Evolutionary conservation across 495 filamentous ascomycete species (phyloP).

Genomic region (Aspergillus avenaceus): DNA sequence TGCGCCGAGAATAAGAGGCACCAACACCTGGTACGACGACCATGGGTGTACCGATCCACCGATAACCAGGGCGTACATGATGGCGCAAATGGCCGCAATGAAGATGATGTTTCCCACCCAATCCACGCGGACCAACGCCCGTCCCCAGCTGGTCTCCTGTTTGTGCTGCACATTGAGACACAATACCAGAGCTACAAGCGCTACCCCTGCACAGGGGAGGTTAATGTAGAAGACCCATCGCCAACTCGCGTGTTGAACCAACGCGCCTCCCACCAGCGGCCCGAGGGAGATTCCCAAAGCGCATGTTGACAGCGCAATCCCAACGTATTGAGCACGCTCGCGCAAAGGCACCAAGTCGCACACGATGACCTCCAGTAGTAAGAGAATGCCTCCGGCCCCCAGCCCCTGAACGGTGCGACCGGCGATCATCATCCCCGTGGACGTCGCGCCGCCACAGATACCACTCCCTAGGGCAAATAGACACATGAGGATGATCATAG

Average conservation of each 20-base stretch:
- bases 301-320: neutral
- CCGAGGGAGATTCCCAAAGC: neutral
- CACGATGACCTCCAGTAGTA: conserved; percentile 17
- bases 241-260: neutral
- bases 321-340: conserved; percentile 20
- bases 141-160: neutral
- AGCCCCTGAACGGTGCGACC: conserved; percentile 19
- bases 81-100: neutral
- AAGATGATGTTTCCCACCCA: neutral
- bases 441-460: conserved; percentile 31
- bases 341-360: conserved; percentile 32
- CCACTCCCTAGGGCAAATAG: conserved; percentile 42
- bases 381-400: conserved; percentile 14
- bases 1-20: neutral
- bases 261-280: neutral
- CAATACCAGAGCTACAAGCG: conserved; percentile 19
- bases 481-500: conserved; percentile 29
- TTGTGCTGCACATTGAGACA: neutral
- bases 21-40: neutral
- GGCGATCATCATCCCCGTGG: conserved; percentile 22
- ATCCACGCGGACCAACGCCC: neutral
- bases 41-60: neutral
- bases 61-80: neutral
- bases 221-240: conserved; percentile 6
- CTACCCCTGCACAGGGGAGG: neutral